Conservation (phyloP, 176 grass and related monocot genomes). For the Carex myosuroides region DNA sequence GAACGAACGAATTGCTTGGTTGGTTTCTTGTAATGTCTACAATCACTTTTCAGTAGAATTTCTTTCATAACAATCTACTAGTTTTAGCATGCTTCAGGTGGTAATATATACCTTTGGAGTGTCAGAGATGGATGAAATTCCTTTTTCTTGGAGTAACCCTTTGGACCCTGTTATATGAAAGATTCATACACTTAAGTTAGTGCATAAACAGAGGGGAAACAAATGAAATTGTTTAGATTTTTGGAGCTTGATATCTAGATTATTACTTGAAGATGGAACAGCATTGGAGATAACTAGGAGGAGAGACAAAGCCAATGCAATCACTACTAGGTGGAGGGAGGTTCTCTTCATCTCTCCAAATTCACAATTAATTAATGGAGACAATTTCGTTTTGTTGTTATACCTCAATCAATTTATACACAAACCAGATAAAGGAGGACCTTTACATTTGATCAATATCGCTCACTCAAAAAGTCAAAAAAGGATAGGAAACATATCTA, state of each 20-base stretch:
- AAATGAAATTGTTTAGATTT: neutral
- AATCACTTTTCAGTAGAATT: too few species aligned
- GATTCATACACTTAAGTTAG: neutral
- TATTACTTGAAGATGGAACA: constrained; percentile 51
- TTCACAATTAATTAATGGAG: neutral
- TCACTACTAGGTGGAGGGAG: constrained; percentile 21
- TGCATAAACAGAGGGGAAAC: neutral
- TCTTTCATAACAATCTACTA: neutral
- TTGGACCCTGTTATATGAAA: constrained; percentile 35
- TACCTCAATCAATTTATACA: constrained; percentile 19
- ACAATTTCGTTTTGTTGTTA: neutral
- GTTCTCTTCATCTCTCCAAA: constrained; percentile 25
- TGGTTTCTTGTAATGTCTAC: neutral
- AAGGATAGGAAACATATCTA: constrained; percentile 12
- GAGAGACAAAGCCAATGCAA: constrained; percentile 27
- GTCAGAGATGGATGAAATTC: constrained; percentile 17
- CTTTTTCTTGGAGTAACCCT: constrained; percentile 25
- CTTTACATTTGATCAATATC: neutral
- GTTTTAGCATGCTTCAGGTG: neutral
- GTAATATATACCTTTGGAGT: constrained; percentile 25
- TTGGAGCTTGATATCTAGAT: constrained; percentile 8
- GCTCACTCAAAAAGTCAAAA: constrained; percentile 28
- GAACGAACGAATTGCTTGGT: neutral
- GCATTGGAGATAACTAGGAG: constrained; percentile 33
- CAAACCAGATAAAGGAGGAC: neutral